phyloP scores from a whole-genome alignment of 2,329 filamentous ascomycete species.

The Colletotrichum karsti region DNA sequence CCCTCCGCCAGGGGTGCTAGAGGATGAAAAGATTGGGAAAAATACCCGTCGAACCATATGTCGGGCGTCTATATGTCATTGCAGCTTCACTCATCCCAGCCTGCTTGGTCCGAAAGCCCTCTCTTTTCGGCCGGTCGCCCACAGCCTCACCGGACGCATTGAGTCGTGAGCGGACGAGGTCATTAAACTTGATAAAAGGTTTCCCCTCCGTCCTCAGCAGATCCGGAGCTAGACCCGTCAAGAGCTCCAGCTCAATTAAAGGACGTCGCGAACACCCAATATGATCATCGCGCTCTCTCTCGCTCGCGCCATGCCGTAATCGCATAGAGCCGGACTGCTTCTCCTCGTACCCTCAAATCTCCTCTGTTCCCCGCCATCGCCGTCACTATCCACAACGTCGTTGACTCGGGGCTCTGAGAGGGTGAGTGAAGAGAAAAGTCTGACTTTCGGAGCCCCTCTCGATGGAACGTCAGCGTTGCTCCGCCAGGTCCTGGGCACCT shows the following conservation, averaged over 20 bases:
- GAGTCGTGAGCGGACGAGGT: neutral
- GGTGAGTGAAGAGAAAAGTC: neutral
- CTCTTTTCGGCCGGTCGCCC: neutral
- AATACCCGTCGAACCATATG: slow-evolving; percentile 26
- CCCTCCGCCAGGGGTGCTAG: neutral
- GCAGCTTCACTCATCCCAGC: neutral
- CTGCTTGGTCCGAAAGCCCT: neutral
- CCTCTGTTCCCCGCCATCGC: slow-evolving; percentile 12
- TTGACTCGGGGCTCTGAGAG: neutral
- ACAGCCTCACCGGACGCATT: slow-evolving; percentile 10
- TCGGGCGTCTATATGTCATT: slow-evolving; percentile 5
- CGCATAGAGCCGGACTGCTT: slow-evolving; percentile 1
- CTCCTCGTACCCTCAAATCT: slow-evolving; percentile 21
- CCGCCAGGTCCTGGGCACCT: neutral
- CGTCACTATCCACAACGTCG: neutral
- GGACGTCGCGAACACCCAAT: neutral
- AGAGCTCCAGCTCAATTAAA: slow-evolving; percentile 10
- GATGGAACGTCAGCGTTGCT: neutral
- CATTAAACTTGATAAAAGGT: neutral
- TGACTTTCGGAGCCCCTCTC: neutral
- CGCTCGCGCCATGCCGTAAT: slow-evolving; percentile 19
- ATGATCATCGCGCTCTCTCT: neutral
- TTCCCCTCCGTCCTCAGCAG: neutral
- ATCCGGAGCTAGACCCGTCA: neutral
- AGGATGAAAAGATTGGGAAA: neutral